Base-by-base conservation (phyloP, 2,329 filamentous ascomycete genomes). In the Alternaria arborescens region DNA sequence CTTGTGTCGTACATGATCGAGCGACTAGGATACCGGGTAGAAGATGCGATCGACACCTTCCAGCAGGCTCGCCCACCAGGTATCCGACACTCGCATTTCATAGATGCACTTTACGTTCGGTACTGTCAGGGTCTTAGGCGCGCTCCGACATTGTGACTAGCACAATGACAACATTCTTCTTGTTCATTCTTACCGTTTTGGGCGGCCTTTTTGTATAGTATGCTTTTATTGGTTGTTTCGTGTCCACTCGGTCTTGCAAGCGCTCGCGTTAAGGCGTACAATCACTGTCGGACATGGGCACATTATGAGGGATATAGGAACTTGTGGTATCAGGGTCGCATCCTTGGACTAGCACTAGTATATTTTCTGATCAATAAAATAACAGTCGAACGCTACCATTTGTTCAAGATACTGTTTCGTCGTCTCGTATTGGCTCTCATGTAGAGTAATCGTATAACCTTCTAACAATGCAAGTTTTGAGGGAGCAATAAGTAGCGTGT, bases 1-100 rank as follows among this genome's bases (percentile, higher is more conserved):
- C 88, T 98, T 52, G 90, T 92, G 32, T 93, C 89, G 72, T 98
- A 97, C 74, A 82, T 98, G n/a, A 89, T 97, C 14, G 93, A 97
- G 80, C 84, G 88, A 47, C 86, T 91, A 67, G 89, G 87, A 0
- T 94, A 87, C 71, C 82, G 82, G 22, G 86, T 97, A 2, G 86
- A 91, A 70, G 88, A 90, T 55, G 94, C 94, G 1, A 88, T 98
- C 61, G 88, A 92, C 53, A 85, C 88, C 61, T 98, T 98, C 80
- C 88, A 88, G 18, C 80, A 80, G 66, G 87, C 87, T 57, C 83
- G 94, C 55, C 88, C 92, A 4, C 92, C 92, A 16, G 94, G 94
- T 0, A 97, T 98, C 71, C 88, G 91, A 55, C 94, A 98, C 77
- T 89, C 88, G 18, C 92, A 97, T 78, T 98, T 98, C 71, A 83